Evolutionary conservation across 768 basidiomycete species (phyloP), one percentile per base, ranked within the genome.

Genomic region (Stropharia rugosoannulata): DNA sequence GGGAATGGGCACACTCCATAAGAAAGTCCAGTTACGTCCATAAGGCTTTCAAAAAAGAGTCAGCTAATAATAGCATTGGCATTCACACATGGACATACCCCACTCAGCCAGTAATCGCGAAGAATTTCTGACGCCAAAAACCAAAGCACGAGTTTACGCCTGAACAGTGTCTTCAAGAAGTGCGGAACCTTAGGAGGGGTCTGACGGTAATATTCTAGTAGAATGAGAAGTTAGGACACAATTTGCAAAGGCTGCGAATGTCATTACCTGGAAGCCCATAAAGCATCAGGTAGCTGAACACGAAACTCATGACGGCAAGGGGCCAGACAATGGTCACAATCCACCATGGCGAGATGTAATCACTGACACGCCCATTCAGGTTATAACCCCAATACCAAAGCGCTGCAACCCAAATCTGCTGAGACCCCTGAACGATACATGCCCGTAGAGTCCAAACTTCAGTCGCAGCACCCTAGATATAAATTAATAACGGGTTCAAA

Each of bases 381-480:
- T 83, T 82, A 70, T 87, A 84, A 61, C 95, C 95, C 95, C 95
- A 97, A 66, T 92, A 97, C 95, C 95, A 97, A 37, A 97, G 73
- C 7, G 90, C 95, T 3, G 95, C 90, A 12, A 96, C 89, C 95
- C 95, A 97, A 38, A 97, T 84, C 72, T 96, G 95, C 62, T 97
- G 95, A 9, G 93, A 89, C 39, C 95, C 95, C 72, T 97, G 95
- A 0, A 97, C 95, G 58, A 95, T 75, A 68, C 93, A 95, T 11
- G 95, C 95, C 32, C 95, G 83, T 56, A 94, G 68, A 29, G 87
- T 90, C 95, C 95, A 97, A 13, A 95, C 86, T 70, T 97, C 95
- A 6, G 95, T 95, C 1, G 95, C 93, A 52, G 95, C 93, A 64
- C 95, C 94, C 84, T 90, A 22, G 4, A 45, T 5, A 63, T 29